Conservation (phyloP, 495 filamentous ascomycete genomes). For the Copromyces sp. region DNA sequence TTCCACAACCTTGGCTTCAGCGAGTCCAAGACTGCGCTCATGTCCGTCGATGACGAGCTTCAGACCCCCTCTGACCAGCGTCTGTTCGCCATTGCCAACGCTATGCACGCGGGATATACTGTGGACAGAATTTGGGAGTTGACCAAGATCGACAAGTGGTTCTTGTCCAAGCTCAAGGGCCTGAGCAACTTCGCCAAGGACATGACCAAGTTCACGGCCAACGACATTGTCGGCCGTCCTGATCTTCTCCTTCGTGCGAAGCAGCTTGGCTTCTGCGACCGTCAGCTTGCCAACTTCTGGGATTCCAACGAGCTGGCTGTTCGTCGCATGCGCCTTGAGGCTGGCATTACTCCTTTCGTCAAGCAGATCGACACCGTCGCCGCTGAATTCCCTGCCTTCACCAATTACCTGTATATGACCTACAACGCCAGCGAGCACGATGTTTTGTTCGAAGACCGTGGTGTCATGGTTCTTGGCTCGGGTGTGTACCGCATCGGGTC, state of each 20-base stretch:
- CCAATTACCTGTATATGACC: slow-evolving; percentile 95
- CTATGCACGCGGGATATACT: slow-evolving; percentile 86
- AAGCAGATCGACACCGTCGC: slow-evolving; percentile 99
- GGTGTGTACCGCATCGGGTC: slow-evolving; percentile 97
- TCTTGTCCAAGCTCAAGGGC: slow-evolving; percentile 79
- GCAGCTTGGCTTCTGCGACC: slow-evolving; percentile 86
- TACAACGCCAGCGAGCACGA: slow-evolving; percentile 90
- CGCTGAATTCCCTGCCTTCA: slow-evolving; percentile 88
- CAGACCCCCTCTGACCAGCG: slow-evolving; percentile 97
- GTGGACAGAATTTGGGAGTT: slow-evolving; percentile 97
- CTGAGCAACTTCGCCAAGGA: slow-evolving; percentile 77
- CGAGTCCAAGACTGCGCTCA: slow-evolving; percentile 68
- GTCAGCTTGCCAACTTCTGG: slow-evolving; percentile 88
- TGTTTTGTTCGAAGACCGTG: slow-evolving; percentile 73
- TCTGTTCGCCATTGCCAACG: slow-evolving; percentile 94
- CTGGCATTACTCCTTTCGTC: slow-evolving; percentile 76
- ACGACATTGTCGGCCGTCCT: slow-evolving; percentile 44
- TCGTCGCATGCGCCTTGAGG: slow-evolving; percentile 67
- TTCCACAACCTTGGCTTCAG: slow-evolving; percentile 94
- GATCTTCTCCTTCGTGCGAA: slow-evolving; percentile 71
- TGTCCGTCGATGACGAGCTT: slow-evolving; percentile 91
- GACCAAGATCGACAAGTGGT: slow-evolving; percentile 98
- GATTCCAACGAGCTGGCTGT: slow-evolving; percentile 86
- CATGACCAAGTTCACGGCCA: slow-evolving; percentile 62
- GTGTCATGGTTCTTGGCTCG: slow-evolving; percentile 92